phyloP scores from a whole-genome alignment of 805 yeast species.

The Lipomyces spencermartinsiae region DNA sequence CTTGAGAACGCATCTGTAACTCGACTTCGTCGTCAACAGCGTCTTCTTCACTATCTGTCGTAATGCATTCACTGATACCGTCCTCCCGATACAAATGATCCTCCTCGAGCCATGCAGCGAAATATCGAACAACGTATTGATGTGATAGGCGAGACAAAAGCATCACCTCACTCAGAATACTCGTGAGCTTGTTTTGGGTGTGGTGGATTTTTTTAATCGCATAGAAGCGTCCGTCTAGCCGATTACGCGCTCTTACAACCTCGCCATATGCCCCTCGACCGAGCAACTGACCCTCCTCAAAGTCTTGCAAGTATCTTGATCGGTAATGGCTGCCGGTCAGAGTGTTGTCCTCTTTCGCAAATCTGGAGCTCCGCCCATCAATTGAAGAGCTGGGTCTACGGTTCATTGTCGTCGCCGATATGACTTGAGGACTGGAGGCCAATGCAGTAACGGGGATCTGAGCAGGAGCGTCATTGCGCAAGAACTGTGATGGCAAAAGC shows the following conservation, averaged over 20 bases:
- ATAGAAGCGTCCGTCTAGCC: slow-evolving; percentile 91
- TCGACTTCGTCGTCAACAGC: slow-evolving; percentile 40
- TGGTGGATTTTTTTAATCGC: slow-evolving; percentile 93
- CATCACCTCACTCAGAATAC: slow-evolving; percentile 88
- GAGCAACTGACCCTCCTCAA: slow-evolving; percentile 88
- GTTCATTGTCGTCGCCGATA: slow-evolving; percentile 4
- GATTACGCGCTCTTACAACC: slow-evolving; percentile 94
- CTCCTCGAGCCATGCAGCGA: slow-evolving; percentile 97
- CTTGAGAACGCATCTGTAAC: slow-evolving; percentile 29
- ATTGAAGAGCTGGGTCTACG: slow-evolving; percentile 22
- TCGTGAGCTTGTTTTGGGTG: slow-evolving; percentile 75
- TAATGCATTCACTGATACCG: slow-evolving; percentile 46
- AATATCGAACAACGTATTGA: slow-evolving; percentile 94
- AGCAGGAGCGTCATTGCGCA: slow-evolving; percentile 57
- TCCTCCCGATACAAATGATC: slow-evolving; percentile 51
- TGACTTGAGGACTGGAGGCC: slow-evolving; percentile 18
- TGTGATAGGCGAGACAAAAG: slow-evolving; percentile 89
- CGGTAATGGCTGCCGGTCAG: background rate
- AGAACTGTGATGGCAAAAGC: slow-evolving; percentile 78
- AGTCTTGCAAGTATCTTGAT: slow-evolving; percentile 88
- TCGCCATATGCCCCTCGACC: slow-evolving; percentile 98
- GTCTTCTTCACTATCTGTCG: slow-evolving; percentile 42
- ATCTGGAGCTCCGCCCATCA: slow-evolving; percentile 31
- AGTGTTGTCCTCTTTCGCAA: slow-evolving; percentile 15
- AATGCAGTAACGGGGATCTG: slow-evolving; percentile 2